Evolutionary conservation across 805 yeast species (phyloP), one percentile per base, ranked within the genome.

Genomic region (Candida maesae): DNA sequence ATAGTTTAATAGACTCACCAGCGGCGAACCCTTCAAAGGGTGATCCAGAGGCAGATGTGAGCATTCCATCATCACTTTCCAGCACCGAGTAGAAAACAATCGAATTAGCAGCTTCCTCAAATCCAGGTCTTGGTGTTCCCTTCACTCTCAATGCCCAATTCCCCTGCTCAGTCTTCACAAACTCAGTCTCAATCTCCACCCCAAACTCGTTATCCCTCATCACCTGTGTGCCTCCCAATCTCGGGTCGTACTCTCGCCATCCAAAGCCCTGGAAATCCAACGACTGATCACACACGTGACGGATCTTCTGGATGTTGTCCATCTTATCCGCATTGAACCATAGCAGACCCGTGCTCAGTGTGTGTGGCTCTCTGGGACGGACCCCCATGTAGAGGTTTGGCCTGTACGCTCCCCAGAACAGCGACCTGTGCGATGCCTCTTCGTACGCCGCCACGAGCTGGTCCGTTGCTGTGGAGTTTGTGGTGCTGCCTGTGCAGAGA

Each of bases 361-460:
- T 78, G 26, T 78, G 71, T 2, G 96, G 96, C 3, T 84, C 54
- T 5, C 91, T 68, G 3, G 98, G 96, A 34, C 90, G 71, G 35
- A 93, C 66, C 2, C 98, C 98, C 45, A 90, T 67, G 63, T 90
- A 93, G 32, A 87, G 68, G 41, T 87, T 84, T 8, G 96, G 81
- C 48, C 97, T 67, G 62, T 89, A 91, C 1, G 98, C 95, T 1
- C 95, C 98, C 99, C 99, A 91, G 24, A 78, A 60, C 20, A 85
- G 65, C 2, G 87, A 74, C 31, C 72, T 64, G 35, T 70, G 65
- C 6, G 75, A 68, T 26, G 66, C 63, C 20, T 53, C 45, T 33
- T 60, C 58, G 38, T 59, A 69, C 0, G 54, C 47, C 3, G 38
- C 32, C 3, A 49, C 32, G 17, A 53, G 33, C 8, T 37, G 29